Base-by-base conservation (phyloP, 139 green algal species). In the Zygnema circumcarinatum region DNA sequence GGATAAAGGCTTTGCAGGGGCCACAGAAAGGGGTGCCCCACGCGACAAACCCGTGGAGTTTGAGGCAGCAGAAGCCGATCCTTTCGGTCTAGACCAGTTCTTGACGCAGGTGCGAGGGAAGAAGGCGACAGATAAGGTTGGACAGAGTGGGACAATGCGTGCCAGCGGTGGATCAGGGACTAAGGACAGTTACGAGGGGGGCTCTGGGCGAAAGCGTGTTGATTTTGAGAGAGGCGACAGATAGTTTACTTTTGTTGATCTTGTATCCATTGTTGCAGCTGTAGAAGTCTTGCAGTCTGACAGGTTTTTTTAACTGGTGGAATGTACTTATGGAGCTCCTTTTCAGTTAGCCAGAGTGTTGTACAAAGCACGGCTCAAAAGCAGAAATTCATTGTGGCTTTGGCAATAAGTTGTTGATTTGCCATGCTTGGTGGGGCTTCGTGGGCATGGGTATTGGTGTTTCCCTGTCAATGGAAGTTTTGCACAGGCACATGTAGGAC, bases 51-150 rank as follows among this genome's bases (percentile, higher is more conserved):
- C 94, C 1, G 91, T 98, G 56, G 92, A 98, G 92, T 99, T 98
- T 91, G 97, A 99, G 93, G 90, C 90, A 67, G 91, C 81, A 52
- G 95, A 98, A 91, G 95, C 93, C 0, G 97, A 99, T 92, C 96
- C 95, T 1, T 99, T 99, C 89, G 97, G 97, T 2, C 91, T 99
- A 87, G 97, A 98, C 80, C 87, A 95, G 83, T 97, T 98, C 84
- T 84, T 98, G 21, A 90, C 81, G 1, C 91, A 97, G 32, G 95
- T 98, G 22, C 90, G 90, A 39, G 90, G 94, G 29, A 94, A 93
- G 86, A 93, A 93, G 85, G 80, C 87, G 16, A 0, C 87, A 35
- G 85, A 90, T 42, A 90, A 90, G 81, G 36, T 90, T 72, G 85
- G 85, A 29, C 40, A 35, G 7, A 25, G 35, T 0, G 85, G 85